A percentile compares a stretch with the other conserved stretches of the same genome.
Conservation (phyloP, 176 grass and related monocot genomes). For the Triticum urartu region DNA sequence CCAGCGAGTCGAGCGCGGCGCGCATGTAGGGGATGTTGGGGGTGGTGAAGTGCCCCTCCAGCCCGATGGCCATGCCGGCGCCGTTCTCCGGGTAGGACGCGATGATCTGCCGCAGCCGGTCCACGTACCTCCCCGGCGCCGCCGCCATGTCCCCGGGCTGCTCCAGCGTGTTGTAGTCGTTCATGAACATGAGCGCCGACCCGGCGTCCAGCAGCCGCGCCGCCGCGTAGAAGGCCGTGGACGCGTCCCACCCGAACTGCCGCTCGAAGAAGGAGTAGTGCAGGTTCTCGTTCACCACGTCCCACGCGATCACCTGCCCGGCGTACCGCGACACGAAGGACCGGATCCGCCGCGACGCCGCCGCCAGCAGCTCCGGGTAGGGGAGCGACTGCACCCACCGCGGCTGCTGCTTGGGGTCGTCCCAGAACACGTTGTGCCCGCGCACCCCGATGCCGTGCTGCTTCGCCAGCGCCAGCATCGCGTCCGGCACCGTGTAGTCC, state of each 20-base stretch:
- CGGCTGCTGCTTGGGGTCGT: conserved; percentile 40
- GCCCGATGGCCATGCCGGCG: conserved; percentile 66
- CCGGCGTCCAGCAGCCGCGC: conserved; percentile 53
- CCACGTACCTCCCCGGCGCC: conserved; percentile 56
- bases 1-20: conserved; percentile 59
- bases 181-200: conserved; percentile 64
- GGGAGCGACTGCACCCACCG: conserved; percentile 19
- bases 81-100: conserved; percentile 22
- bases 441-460: conserved; percentile 30
- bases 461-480: conserved; percentile 53
- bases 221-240: conserved; percentile 57
- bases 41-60: conserved; percentile 64
- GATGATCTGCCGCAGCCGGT: conserved; percentile 51
- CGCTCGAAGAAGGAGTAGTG: conserved; percentile 66
- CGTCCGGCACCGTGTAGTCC: conserved; percentile 53
- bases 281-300: conserved; percentile 77
- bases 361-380: conserved; percentile 20
- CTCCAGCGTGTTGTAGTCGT: conserved; percentile 93
- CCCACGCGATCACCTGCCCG: conserved; percentile 65
- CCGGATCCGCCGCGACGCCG: conserved; percentile 26
- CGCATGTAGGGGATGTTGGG: conserved; percentile 85
- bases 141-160: conserved; percentile 52
- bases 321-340: conserved; percentile 46
- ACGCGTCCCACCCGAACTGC: conserved; percentile 54
- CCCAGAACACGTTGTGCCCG: conserved; percentile 75